phyloP scores from a whole-genome alignment of 345 rosid species.

The Salix exigua region DNA sequence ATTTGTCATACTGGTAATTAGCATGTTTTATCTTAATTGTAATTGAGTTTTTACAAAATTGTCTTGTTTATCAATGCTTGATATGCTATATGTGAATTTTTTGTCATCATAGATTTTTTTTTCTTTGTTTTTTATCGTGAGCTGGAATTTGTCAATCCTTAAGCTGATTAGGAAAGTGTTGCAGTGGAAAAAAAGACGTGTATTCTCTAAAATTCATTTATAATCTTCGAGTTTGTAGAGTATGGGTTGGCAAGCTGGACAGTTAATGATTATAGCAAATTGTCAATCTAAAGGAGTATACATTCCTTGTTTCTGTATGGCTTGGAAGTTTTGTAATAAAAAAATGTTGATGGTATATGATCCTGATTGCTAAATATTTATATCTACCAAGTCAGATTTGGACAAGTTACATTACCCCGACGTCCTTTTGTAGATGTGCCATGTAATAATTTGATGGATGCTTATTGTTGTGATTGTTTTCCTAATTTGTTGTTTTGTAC shows the following conservation, averaged over 20 bases:
- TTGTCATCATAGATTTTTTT: not conserved
- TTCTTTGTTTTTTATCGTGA: not conserved
- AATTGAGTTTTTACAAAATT: not conserved
- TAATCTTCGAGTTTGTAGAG: not conserved
- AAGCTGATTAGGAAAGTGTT: not conserved
- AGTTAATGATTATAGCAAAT: not conserved
- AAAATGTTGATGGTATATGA: not conserved
- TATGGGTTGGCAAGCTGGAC: not conserved
- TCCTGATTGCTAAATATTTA: not conserved
- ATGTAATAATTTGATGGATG: conserved; percentile 3
- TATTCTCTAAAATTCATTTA: not conserved
- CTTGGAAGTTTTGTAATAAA: not conserved
- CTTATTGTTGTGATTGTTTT: conserved; percentile 14
- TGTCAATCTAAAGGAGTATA: not conserved
- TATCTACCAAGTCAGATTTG: not conserved
- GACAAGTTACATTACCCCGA: not conserved
- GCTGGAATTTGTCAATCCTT: not conserved
- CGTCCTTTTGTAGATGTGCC: not conserved
- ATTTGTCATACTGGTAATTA: not conserved
- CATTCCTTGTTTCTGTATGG: not conserved
- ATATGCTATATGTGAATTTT: conserved; percentile 2
- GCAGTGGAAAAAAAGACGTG: no score
- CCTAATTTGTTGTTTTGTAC: not conserved
- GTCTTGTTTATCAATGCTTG: not conserved
- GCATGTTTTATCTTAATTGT: not conserved